Base-by-base conservation (phyloP, 176 grass and related monocot genomes). In the Phyllostachys edulis region DNA sequence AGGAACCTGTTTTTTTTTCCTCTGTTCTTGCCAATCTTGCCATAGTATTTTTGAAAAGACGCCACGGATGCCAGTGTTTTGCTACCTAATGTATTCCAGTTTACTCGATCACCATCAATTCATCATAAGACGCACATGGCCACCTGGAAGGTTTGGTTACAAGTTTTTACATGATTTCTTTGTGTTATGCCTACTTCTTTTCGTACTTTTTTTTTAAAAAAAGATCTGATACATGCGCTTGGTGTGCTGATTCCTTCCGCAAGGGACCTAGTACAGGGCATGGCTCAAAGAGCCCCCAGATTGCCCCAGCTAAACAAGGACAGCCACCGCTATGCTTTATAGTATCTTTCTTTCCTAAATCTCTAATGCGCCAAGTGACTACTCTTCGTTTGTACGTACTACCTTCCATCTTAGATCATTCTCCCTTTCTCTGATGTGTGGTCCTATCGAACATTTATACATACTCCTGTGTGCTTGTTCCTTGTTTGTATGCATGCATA, bases 301-400 rank as follows among this genome's bases (percentile, higher is more conserved):
- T 56, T 37, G 46, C 62, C 23, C 44, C 44, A 29, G 59, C 32
- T 39, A 73, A 74, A 63, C 82, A 76, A 56, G 61, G 82, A 84
- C 61, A 67, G 29, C 16, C 16, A 65, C 60, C n/a, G 56, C 46
- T 78, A 49, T 29, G 63, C 57, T 24, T 54, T 60, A 24, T 55
- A 57, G 16, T 6, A 64, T 64, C 62, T 64, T 64, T 12, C 62
- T 38, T 51, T 39, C 17, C 32, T 51, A 14, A 20, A 56, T 3
- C 40, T 37, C 56, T 49, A 38, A 63, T 54, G 20, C 40, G 2
- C 21, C 26, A 55, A 82, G 44, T 26, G 79, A 2, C 78, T 15
- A 50, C 55, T 70, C 39, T 64, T 18, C 40, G 27, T 62, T 39
- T 38, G 49, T 81, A 56, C 40, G 36, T 50, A n/a, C 10, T 62